Conservation (phyloP, 768 basidiomycete species). For the Rossbeevera mucosa region DNA sequence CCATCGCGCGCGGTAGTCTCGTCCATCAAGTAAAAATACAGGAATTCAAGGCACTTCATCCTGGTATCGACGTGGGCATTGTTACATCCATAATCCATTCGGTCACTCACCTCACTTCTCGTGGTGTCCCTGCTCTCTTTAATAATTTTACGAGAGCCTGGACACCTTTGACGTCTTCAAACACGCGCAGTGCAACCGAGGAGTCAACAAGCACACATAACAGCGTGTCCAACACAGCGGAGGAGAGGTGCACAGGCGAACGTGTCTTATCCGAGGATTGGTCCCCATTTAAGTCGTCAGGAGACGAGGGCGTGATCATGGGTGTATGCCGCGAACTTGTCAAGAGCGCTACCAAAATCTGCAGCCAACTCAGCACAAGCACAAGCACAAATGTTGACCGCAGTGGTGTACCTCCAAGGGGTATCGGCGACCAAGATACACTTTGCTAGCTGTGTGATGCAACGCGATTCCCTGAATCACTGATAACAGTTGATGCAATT, state of each 20-base stretch:
- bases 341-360: slow-evolving; percentile 73
- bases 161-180: slow-evolving; percentile 74
- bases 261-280: slow-evolving; percentile 21
- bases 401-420: slow-evolving; percentile 53
- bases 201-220: slow-evolving; percentile 89
- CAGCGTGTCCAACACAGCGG: slow-evolving; percentile 75
- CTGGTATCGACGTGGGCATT: slow-evolving; percentile 36
- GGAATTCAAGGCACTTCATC: slow-evolving; percentile 94
- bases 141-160: slow-evolving; percentile 83
- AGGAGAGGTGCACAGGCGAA: slow-evolving; percentile 50
- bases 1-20: slow-evolving; percentile 44
- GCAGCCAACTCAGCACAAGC: slow-evolving; percentile 8
- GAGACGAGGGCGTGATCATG: slow-evolving; percentile 18
- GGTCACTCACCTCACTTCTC: slow-evolving; percentile 78
- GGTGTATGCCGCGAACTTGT: slow-evolving; percentile 64
- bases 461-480: slow-evolving; percentile 75
- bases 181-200: slow-evolving; percentile 63
- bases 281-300: not conserved
- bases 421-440: slow-evolving; percentile 61
- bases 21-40: slow-evolving; percentile 92
- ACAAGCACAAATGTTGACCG: not conserved
- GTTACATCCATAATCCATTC: slow-evolving; percentile 33
- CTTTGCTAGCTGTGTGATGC: slow-evolving; percentile 64
- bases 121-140: slow-evolving; percentile 80
- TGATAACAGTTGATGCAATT: slow-evolving; percentile 56